phyloP scores from a whole-genome alignment of 805 yeast species.

The Cyberlindnera meyerae region DNA sequence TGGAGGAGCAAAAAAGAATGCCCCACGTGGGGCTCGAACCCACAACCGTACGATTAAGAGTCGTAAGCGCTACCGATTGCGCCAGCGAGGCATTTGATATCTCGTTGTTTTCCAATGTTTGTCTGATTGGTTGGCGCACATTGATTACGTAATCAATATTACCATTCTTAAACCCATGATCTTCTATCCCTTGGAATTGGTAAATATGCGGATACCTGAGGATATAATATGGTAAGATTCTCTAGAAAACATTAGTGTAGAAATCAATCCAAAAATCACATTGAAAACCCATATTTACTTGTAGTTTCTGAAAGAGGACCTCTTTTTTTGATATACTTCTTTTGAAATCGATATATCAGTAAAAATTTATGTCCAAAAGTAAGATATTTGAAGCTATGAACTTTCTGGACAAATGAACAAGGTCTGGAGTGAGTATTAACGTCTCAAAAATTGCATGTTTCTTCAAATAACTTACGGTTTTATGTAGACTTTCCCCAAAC shows the following conservation, averaged over 20 bases:
- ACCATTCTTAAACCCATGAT: too few species aligned
- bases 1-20: conserved; percentile 9
- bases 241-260: too few species aligned
- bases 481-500: too few species aligned
- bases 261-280: too few species aligned
- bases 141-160: not conserved
- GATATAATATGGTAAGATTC: too few species aligned
- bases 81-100: conserved; percentile 29
- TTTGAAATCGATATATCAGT: not conserved
- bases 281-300: not conserved
- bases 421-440: too few species aligned
- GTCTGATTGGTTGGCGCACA: too few species aligned
- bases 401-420: not conserved
- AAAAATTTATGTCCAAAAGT: not conserved
- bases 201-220: too few species aligned
- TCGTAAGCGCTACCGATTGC: conserved; percentile 34
- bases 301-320: not conserved
- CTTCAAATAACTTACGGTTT: too few species aligned
- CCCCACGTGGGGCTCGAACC: conserved; percentile 34
- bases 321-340: not conserved
- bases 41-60: conserved; percentile 33
- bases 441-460: too few species aligned
- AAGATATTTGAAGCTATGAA: not conserved
- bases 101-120: not conserved
- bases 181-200: too few species aligned